Conservation (phyloP, 2,329 filamentous ascomycete species). For the Alternaria sp. region DNA sequence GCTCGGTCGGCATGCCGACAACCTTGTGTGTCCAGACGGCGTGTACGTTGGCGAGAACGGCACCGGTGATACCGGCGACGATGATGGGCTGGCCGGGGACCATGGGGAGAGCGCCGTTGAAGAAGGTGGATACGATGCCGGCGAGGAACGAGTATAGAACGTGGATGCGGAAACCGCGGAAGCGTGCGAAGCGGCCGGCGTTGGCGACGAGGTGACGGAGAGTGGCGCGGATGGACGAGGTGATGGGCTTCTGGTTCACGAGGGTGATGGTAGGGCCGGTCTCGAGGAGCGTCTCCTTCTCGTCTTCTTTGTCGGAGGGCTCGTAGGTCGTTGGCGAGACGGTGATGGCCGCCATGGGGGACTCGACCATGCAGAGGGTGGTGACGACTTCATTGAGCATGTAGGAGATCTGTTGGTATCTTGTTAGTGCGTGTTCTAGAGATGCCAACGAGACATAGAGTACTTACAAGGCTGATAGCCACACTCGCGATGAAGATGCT, state of each 20-base stretch:
- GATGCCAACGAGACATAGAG: not conserved
- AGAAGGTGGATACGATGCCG: slow-evolving; percentile 50
- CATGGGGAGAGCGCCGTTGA: slow-evolving; percentile 52
- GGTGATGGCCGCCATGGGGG: slow-evolving; percentile 59
- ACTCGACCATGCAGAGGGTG: slow-evolving; percentile 69
- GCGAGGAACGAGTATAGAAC: slow-evolving; percentile 46
- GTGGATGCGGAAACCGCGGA: slow-evolving; percentile 69
- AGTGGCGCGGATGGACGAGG: slow-evolving; percentile 64
- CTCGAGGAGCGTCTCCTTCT: slow-evolving; percentile 49
- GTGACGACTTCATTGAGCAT: slow-evolving; percentile 66
- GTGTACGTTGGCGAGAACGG: slow-evolving; percentile 71
- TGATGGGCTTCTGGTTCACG: slow-evolving; percentile 64
- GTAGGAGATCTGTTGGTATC: slow-evolving; percentile 53
- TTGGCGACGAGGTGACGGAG: slow-evolving; percentile 66
- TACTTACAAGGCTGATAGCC: slow-evolving; percentile 50
- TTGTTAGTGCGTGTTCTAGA: not conserved
- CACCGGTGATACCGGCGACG: slow-evolving; percentile 62
- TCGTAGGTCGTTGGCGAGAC: slow-evolving; percentile 55
- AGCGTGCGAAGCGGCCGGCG: slow-evolving; percentile 69
- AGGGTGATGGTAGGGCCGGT: slow-evolving; percentile 49
- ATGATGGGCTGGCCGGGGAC: slow-evolving; percentile 58
- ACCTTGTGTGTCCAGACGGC: slow-evolving; percentile 86
- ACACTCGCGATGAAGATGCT: slow-evolving; percentile 52
- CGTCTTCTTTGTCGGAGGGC: slow-evolving; percentile 50
- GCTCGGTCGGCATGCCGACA: slow-evolving; percentile 71